Base-by-base conservation (phyloP, 768 basidiomycete genomes). In the Xerocomellus amylosporus region DNA sequence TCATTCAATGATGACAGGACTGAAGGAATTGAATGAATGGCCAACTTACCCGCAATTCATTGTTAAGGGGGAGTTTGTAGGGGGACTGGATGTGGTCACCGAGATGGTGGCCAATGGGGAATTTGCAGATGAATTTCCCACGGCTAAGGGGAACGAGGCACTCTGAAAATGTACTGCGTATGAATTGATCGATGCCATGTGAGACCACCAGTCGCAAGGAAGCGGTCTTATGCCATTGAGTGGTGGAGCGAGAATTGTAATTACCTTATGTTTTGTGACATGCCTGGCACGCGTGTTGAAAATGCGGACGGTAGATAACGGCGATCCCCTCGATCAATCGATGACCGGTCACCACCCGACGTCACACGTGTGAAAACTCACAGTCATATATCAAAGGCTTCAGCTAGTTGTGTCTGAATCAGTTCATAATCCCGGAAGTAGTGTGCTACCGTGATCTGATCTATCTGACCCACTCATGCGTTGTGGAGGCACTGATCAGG, bases 41-140 rank as follows among this genome's bases (percentile, higher is more conserved):
- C 93, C 93, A 0, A 96, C 90, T 4, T 92, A 81, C 75, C 90
- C 90, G 4, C 90, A 93, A 66, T 76, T 96, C 20, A 88, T 94
- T 59, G 77, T 93, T 47, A 84, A 90, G 3, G 95, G 97, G 6
- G 93, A 98, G 69, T 79, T 99, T 17, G 85, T 97, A 15, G 96
- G 96, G n/a, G 96, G 96, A 5, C 73, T 98, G 48, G 96, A 99
- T 67, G 86, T 98, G 48, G 82, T 95, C 22, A 82, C 84, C 69
- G 96, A 98, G 74, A 89, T 95, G 89, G 82, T 81, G 14, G 82
- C 87, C 31, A 86, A 66, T 54, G 92, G 87, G 20, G 94, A 97
- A 72, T 80, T 95, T 54, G 68, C 76, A 49, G 83, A 88, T 46
- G 30, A 76, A 22, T 56, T 69, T 42, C 2, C 20, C 22, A n/a